These are phyloP conservation scores for Anthostomella pinea DNA, from an alignment of 2,329 filamentous ascomycete species.

Conservation along the genomic window DNA sequence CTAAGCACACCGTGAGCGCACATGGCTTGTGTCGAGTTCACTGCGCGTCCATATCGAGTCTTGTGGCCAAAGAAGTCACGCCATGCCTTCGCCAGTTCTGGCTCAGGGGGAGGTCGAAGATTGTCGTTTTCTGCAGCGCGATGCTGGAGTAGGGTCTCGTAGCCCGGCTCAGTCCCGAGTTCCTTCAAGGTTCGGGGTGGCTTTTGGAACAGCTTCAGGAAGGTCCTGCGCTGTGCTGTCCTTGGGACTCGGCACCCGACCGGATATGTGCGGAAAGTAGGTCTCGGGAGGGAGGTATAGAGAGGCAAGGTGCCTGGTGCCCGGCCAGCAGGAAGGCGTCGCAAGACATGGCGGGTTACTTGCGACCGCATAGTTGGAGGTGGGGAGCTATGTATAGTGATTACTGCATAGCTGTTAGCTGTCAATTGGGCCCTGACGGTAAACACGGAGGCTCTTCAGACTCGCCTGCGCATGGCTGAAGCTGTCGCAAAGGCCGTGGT, in stretches of 20 bases:
- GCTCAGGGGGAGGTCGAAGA: constrained; percentile 59
- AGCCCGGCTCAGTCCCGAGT: constrained; percentile 65
- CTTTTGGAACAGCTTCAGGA: constrained; percentile 63
- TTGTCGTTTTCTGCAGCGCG: constrained; percentile 60
- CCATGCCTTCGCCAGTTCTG: constrained; percentile 65
- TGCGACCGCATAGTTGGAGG: constrained; percentile 35
- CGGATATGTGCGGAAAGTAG: constrained; percentile 29
- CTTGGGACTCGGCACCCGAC: constrained; percentile 25
- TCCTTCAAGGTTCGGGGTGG: constrained; percentile 58
- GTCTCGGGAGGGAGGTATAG: constrained; percentile 15
- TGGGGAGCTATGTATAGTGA: constrained; percentile 23
- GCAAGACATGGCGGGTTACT: constrained; percentile 37
- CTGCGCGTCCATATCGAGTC: constrained; percentile 40
- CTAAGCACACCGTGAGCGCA: constrained; percentile 57
- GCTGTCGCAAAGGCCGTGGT: constrained; percentile 7
- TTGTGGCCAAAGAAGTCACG: constrained; percentile 60
- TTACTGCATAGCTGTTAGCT: constrained; percentile 25
- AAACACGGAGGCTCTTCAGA: constrained; percentile 4
- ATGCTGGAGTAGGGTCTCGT: constrained; percentile 69
- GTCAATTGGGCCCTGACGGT: constrained; percentile 11
- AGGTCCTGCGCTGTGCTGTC: constrained; percentile 47
- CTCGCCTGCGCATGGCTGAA: constrained; percentile 31
- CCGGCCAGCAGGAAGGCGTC: constrained; percentile 33
- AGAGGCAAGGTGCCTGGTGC: constrained; percentile 12
- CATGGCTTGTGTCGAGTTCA: constrained; percentile 68